A percentile compares a stretch with the other conserved stretches of the same genome.
phyloP scores from a whole-genome alignment of 2,329 filamentous ascomycete species.

The Rutstroemia sp. region DNA sequence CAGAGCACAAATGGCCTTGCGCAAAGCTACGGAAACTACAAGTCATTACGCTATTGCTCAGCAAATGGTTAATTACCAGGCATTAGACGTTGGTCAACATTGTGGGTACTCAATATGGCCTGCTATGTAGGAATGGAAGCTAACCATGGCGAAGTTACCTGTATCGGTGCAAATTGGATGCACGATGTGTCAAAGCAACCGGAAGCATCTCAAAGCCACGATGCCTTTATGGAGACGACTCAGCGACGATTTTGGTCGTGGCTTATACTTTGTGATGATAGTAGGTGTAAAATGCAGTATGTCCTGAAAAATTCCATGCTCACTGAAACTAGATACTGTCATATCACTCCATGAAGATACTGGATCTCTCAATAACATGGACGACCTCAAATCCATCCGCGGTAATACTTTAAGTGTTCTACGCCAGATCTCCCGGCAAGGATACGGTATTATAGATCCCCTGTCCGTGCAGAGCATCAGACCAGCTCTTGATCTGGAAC shows the following conservation, averaged over 20 bases:
- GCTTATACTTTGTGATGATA: slow-evolving; percentile 61
- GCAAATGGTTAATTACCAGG: slow-evolving; percentile 69
- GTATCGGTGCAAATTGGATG: slow-evolving; percentile 63
- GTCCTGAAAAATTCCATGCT: neutral
- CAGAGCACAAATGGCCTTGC: neutral
- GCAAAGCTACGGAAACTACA: slow-evolving; percentile 1
- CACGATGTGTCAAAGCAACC: slow-evolving; percentile 31
- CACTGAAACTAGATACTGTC: slow-evolving; percentile 47
- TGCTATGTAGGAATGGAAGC: neutral
- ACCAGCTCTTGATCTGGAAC: slow-evolving; percentile 22
- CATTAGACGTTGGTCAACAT: slow-evolving; percentile 58
- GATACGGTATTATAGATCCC: slow-evolving; percentile 28
- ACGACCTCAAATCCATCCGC: slow-evolving; percentile 32
- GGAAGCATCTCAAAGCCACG: slow-evolving; percentile 15
- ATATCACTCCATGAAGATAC: slow-evolving; percentile 61
- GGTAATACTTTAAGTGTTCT: slow-evolving; percentile 55
- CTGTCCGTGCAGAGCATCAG: slow-evolving; percentile 28
- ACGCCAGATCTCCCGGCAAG: slow-evolving; percentile 48
- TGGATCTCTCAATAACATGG: slow-evolving; percentile 23
- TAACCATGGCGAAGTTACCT: slow-evolving; percentile 46
- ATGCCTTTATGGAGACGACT: slow-evolving; percentile 29
- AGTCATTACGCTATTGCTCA: slow-evolving; percentile 48
- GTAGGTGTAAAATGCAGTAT: slow-evolving; percentile 30
- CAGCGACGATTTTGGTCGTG: slow-evolving; percentile 59
- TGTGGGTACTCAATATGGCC: slow-evolving; percentile 37